A percentile compares a stretch with the other conserved stretches of the same genome.
phyloP scores from a whole-genome alignment of 2,329 filamentous ascomycete genomes.

The Diaporthe sp. region DNA sequence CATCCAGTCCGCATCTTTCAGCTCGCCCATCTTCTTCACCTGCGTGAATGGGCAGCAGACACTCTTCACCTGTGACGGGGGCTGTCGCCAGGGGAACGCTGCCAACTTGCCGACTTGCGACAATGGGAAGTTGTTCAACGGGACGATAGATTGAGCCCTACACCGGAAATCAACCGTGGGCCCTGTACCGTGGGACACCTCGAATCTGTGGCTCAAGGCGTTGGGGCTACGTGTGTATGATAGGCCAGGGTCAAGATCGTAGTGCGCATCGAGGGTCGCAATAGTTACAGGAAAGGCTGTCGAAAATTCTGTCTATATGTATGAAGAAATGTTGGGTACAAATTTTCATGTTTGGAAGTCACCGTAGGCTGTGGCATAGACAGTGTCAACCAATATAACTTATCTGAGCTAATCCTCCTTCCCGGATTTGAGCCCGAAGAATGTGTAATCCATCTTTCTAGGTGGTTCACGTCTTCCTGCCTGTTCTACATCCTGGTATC shows the following conservation, averaged over 20 bases:
- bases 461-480: neutral
- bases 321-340: neutral
- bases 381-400: neutral
- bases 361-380: neutral
- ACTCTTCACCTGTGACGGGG: conserved; percentile 30
- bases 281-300: neutral
- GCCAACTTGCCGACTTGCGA: conserved; percentile 32
- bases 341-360: neutral
- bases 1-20: conserved; percentile 28
- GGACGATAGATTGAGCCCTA: conserved; percentile 22
- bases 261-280: neutral
- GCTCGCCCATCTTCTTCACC: conserved; percentile 30
- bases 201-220: neutral
- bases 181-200: neutral
- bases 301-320: neutral
- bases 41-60: conserved; percentile 22
- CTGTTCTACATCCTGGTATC: neutral
- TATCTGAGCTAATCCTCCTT: neutral
- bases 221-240: neutral
- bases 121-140: conserved; percentile 19
- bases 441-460: neutral
- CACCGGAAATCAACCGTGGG: neutral
- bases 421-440: neutral
- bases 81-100: conserved; percentile 24
- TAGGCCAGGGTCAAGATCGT: neutral